Percentiles rank a stretch among this genome's conserved stretches.
Conservation (phyloP, 1,284 basidiomycete species). For the Ceratorhiza oryzae-sativae region DNA sequence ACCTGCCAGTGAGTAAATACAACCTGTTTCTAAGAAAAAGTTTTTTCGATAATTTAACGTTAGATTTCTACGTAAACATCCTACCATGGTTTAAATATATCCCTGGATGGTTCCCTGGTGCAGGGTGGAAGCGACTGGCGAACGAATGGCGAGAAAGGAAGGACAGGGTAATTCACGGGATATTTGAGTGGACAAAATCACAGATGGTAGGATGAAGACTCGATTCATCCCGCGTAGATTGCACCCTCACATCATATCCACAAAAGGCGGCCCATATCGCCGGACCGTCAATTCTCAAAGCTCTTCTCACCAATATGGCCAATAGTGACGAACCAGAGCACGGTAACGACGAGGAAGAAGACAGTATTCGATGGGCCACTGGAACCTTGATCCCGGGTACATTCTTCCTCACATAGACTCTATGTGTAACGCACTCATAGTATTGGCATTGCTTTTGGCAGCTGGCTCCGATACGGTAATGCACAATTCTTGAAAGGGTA, state of each 20-base stretch:
- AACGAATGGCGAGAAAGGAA: slow-evolving; percentile 6
- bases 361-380: neutral
- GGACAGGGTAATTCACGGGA: slow-evolving; percentile 10
- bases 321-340: neutral
- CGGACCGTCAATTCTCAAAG: slow-evolving; percentile 5
- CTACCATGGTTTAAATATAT: slow-evolving; percentile 20
- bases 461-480: slow-evolving; percentile 20
- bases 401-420: no score
- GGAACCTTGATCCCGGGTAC: neutral
- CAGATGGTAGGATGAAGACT: neutral
- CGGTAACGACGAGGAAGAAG: neutral
- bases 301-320: neutral
- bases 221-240: neutral
- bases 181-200: slow-evolving; percentile 23
- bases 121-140: slow-evolving; percentile 14
- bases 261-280: slow-evolving; percentile 25
- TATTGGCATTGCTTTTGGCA: neutral
- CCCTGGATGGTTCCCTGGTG: slow-evolving; percentile 35
- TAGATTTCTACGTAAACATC: slow-evolving; percentile 13
- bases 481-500: no score
- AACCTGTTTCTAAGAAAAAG: neutral
- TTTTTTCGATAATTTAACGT: no score
- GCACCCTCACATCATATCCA: no score
- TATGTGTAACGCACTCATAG: no score
- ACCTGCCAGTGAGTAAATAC: slow-evolving; percentile 5